These are phyloP conservation scores for Penicillium concentricum DNA, from an alignment of 2,329 filamentous ascomycete species.

Conservation along the genomic window DNA sequence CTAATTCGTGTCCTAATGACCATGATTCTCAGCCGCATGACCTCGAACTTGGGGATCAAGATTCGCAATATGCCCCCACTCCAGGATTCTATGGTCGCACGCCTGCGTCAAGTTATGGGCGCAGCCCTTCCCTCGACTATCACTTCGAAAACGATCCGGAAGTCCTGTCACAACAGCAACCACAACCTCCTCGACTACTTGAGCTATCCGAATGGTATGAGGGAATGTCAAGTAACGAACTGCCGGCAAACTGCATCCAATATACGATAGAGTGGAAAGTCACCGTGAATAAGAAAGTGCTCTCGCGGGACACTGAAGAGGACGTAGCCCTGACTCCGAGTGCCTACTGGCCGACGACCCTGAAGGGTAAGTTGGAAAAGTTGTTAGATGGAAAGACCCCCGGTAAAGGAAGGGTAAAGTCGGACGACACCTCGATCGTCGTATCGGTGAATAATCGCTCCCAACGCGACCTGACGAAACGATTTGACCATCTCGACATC, in stretches of 20 bases:
- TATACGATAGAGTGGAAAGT: constrained; percentile 30
- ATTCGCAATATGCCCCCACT: background rate
- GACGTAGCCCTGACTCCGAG: background rate
- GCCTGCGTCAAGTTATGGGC: background rate
- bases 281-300: constrained; percentile 14
- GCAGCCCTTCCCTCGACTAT: background rate
- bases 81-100: background rate
- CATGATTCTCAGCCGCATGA: background rate
- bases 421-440: constrained; percentile 14
- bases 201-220: constrained; percentile 7
- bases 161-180: background rate
- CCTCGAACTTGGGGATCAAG: background rate
- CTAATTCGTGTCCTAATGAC: background rate
- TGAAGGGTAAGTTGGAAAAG: background rate
- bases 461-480: constrained; percentile 30
- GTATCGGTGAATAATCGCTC: constrained; percentile 28
- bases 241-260: constrained; percentile 11
- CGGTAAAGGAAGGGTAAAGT: background rate
- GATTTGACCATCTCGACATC: constrained; percentile 17
- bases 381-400: background rate
- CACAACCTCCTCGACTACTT: background rate
- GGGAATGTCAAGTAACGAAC: background rate
- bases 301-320: background rate
- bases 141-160: background rate
- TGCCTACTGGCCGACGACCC: background rate